Percentiles rank a stretch among this genome's conserved stretches.
These are phyloP conservation scores for Crithidia brevicula DNA, from an alignment of 208 protist species.

Conservation along the genomic window DNA sequence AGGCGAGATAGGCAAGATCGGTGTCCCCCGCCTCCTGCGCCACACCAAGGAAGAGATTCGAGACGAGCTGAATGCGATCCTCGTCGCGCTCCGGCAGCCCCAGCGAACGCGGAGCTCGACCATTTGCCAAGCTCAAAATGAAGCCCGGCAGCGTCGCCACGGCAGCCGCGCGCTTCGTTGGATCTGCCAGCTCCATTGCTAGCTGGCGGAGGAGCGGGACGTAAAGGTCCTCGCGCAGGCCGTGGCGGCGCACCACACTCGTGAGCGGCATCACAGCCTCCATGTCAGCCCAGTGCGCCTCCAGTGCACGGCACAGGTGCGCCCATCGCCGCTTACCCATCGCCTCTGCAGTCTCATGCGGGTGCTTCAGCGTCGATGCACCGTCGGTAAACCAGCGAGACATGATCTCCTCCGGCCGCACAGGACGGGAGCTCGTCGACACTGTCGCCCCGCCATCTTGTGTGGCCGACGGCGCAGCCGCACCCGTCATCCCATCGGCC, in stretches of 20 bases:
- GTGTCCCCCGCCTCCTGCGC: slow-evolving; percentile 86
- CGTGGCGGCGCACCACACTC: slow-evolving; percentile 52
- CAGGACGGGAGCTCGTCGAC: slow-evolving; percentile 21
- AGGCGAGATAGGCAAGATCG: slow-evolving; percentile 76
- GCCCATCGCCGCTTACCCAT: slow-evolving; percentile 63
- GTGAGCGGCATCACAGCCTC: slow-evolving; percentile 72
- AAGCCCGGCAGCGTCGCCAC: slow-evolving; percentile 65
- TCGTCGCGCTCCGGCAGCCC: slow-evolving; percentile 54
- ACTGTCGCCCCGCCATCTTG: not conserved
- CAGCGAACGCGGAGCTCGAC: slow-evolving; percentile 64
- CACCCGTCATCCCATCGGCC: not conserved
- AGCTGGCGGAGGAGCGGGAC: slow-evolving; percentile 81
- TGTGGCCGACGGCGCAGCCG: not conserved
- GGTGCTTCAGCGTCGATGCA: slow-evolving; percentile 68
- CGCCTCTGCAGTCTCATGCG: slow-evolving; percentile 45
- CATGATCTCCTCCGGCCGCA: slow-evolving; percentile 53
- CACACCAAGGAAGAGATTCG: slow-evolving; percentile 67
- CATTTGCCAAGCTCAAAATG: slow-evolving; percentile 80
- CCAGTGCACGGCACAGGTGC: slow-evolving; percentile 40
- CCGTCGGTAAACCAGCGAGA: slow-evolving; percentile 32
- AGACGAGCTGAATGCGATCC: slow-evolving; percentile 51
- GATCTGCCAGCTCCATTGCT: slow-evolving; percentile 66
- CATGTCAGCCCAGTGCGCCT: slow-evolving; percentile 46
- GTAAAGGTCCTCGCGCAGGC: slow-evolving; percentile 60
- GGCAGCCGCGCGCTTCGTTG: slow-evolving; percentile 49